phyloP scores from a whole-genome alignment of 768 basidiomycete genomes.

The Piloderma croceum region DNA sequence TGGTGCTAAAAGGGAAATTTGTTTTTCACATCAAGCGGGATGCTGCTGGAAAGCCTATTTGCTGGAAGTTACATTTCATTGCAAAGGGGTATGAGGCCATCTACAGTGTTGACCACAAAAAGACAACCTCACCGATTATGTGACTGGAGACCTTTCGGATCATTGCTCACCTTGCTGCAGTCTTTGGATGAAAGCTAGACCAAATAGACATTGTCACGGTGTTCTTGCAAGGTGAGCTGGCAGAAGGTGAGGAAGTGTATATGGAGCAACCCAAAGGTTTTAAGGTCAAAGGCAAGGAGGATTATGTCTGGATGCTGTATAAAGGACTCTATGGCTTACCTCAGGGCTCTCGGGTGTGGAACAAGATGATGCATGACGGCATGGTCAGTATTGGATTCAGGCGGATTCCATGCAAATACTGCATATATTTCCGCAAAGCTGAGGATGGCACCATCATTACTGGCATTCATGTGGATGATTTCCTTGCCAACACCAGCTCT shows the following conservation, averaged over 20 bases:
- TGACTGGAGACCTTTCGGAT: too few species aligned
- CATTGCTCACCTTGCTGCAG: too few species aligned
- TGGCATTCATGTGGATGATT: constrained; percentile 19
- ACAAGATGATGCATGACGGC: constrained; percentile 18
- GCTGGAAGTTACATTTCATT: too few species aligned
- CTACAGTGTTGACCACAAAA: too few species aligned
- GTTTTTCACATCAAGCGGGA: too few species aligned
- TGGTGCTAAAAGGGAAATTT: too few species aligned
- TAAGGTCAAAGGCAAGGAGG: constrained; percentile 17
- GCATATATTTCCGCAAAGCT: constrained; percentile 9
- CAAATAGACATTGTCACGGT: too few species aligned
- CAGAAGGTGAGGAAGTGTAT: constrained; percentile 29
- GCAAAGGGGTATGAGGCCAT: too few species aligned
- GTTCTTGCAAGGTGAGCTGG: too few species aligned
- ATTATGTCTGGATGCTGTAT: constrained; percentile 20
- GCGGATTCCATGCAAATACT: constrained; percentile 11
- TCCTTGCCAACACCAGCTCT: constrained; percentile 7
- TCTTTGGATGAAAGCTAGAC: too few species aligned
- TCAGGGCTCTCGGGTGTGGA: constrained; percentile 33
- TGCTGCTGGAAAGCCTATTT: too few species aligned
- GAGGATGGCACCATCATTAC: constrained; percentile 7
- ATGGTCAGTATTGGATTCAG: constrained; percentile 20
- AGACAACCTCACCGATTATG: too few species aligned
- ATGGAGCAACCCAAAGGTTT: constrained; percentile 24
- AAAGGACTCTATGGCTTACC: constrained; percentile 33